phyloP scores from a whole-genome alignment of 1,284 basidiomycete genomes.

The Ustilago shanxiensis region DNA sequence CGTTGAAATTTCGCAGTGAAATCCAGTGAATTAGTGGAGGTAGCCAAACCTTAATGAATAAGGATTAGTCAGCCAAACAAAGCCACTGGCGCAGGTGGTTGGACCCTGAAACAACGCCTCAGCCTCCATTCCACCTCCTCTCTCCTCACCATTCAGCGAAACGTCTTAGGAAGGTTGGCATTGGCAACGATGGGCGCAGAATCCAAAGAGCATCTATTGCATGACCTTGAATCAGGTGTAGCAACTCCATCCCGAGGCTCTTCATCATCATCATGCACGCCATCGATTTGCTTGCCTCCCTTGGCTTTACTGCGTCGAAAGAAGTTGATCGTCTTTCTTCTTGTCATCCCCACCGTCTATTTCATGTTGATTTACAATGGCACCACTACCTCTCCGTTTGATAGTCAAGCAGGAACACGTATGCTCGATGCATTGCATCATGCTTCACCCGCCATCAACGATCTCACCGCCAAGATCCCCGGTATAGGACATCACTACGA shows the following conservation, averaged over 20 bases:
- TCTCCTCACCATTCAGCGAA: neutral
- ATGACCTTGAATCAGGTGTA: conserved; percentile 34
- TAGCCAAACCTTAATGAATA: too few relatives aligned
- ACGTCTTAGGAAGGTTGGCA: neutral
- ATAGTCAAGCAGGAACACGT: conserved; percentile 15
- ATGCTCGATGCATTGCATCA: conserved; percentile 36
- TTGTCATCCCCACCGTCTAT: conserved; percentile 27
- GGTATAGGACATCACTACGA: conserved; percentile 17
- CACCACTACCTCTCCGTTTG: conserved; percentile 12
- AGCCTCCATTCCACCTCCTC: neutral
- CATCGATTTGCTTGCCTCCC: conserved; percentile 32
- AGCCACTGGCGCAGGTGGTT: neutral
- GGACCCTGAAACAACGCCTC: neutral
- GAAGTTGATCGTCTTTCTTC: conserved; percentile 21
- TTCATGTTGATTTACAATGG: conserved; percentile 36
- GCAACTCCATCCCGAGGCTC: conserved; percentile 4
- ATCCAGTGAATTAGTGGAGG: too few relatives aligned
- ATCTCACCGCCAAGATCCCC: conserved; percentile 28
- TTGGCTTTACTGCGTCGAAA: conserved; percentile 41
- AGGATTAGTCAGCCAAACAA: too few relatives aligned
- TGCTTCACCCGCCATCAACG: conserved; percentile 34
- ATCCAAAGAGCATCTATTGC: conserved; percentile 21
- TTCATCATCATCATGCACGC: conserved; percentile 13
- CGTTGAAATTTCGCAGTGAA: too few relatives aligned
- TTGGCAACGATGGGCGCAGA: conserved; percentile 21